Percentiles rank a stretch among this genome's conserved stretches.
phyloP scores from a whole-genome alignment of 2,329 filamentous ascomycete species.

The Pseudogymnoascus sp. region DNA sequence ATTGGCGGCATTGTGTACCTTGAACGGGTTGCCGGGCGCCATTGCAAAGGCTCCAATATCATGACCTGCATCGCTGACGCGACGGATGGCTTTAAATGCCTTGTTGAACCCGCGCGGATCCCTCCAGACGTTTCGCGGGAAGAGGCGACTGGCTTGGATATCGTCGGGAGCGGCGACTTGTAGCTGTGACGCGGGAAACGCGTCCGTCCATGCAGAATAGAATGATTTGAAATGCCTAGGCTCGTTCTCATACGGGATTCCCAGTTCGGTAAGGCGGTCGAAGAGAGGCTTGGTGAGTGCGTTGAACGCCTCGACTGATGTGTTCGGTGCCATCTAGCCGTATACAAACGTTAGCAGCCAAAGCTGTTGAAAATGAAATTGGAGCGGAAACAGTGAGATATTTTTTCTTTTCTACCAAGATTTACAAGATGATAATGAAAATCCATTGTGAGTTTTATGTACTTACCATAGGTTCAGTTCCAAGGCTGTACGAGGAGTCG shows the following conservation, averaged over 20 bases:
- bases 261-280: slow-evolving; percentile 26
- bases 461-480: too few relatives aligned
- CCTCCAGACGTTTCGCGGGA: slow-evolving; percentile 32
- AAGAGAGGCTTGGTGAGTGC: slow-evolving; percentile 31
- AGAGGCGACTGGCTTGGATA: slow-evolving; percentile 32
- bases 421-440: too few relatives aligned
- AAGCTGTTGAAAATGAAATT: too few relatives aligned
- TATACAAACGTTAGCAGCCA: too few relatives aligned
- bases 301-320: slow-evolving; percentile 1
- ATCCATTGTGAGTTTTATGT: too few relatives aligned
- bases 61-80: slow-evolving; percentile 27
- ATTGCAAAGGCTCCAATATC: slow-evolving; percentile 26
- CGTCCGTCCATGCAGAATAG: slow-evolving; percentile 29
- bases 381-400: too few relatives aligned
- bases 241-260: slow-evolving; percentile 23
- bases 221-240: slow-evolving; percentile 13
- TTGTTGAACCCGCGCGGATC: slow-evolving; percentile 20
- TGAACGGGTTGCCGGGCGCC: slow-evolving; percentile 16
- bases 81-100: slow-evolving; percentile 25
- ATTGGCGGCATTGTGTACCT: slow-evolving; percentile 31
- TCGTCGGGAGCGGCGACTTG: slow-evolving; percentile 24
- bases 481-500: too few relatives aligned
- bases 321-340: too few relatives aligned
- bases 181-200: slow-evolving; percentile 31
- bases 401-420: too few relatives aligned